Conservation (phyloP, 2,329 filamentous ascomycete species). For the Xylaria arbuscula region DNA sequence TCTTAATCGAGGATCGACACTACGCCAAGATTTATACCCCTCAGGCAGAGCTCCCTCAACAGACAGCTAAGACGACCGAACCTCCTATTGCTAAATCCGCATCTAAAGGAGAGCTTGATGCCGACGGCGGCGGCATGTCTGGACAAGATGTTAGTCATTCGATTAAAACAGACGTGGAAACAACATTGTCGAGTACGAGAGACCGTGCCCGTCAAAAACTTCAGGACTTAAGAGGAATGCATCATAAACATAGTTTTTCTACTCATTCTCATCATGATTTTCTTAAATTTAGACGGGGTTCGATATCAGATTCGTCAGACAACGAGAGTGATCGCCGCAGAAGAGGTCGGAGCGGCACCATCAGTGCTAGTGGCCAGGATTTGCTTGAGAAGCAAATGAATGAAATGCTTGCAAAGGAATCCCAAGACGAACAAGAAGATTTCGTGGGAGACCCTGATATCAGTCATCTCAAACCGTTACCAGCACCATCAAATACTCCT, state of each 20-base stretch:
- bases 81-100: constrained; percentile 25
- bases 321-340: constrained; percentile 62
- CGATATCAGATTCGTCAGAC: constrained; percentile 70
- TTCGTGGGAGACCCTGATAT: constrained; percentile 47
- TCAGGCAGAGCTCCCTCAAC: constrained; percentile 34
- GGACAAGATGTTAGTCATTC: constrained; percentile 34
- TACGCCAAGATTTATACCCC: constrained; percentile 76
- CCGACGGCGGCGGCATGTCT: constrained; percentile 23
- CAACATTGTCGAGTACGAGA: constrained; percentile 63
- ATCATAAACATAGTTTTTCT: constrained; percentile 65
- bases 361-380: constrained; percentile 62
- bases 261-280: constrained; percentile 64
- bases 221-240: constrained; percentile 65
- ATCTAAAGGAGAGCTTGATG: constrained; percentile 32
- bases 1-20: constrained; percentile 81
- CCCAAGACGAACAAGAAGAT: constrained; percentile 56
- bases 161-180: constrained; percentile 54
- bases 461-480: constrained; percentile 50
- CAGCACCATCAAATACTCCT: constrained; percentile 49
- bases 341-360: constrained; percentile 58
- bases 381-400: constrained; percentile 71
- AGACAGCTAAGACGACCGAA: constrained; percentile 39
- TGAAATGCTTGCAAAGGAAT: constrained; percentile 68
- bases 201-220: constrained; percentile 71
- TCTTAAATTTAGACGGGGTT: constrained; percentile 63